Evolutionary conservation across 2,329 filamentous ascomycete genomes (phyloP), one percentile per base, ranked within the genome.

Genomic region (Sarocladium brachiariae): DNA sequence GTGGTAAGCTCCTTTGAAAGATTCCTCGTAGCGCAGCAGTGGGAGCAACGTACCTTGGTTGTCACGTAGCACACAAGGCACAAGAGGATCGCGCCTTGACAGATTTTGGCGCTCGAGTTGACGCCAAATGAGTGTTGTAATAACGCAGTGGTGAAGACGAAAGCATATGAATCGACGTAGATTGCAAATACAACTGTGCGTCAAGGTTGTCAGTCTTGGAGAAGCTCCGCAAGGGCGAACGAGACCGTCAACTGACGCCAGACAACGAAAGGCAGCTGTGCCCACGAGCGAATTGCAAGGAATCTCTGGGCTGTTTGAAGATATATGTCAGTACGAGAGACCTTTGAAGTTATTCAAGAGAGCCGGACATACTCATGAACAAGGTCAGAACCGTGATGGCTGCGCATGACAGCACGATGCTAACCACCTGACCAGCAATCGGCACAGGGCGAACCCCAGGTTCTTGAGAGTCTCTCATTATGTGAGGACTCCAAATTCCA

Each of bases 31-130:
- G 33, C 14, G 7, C 33, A 35, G n/a, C 8, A n/a, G 6, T 35
- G 8, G n/a, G 6, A 18, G 8, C 19, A 21, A 19, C 39, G 52
- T 49, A 83, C 76, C 67, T 86, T 85, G 2, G 80, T 82, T 2
- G 77, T 78, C 49, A 84, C 70, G 58, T 85, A 85, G 55, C 76
- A 84, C 5, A 74, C 65, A 2, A 85, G 68, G 59, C 81, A 85
- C 1, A 84, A 66, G 5, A 84, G 55, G 35, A 84, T 80, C 6
- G 79, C 78, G 5, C 74, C 72, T 39, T 78, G 73, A 59, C 81
- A 86, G 4, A 78, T 68, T 2, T 61, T 58, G 3, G 66, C 56
- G 19, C 70, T 77, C 14, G 67, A 70, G 54, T 81, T 77, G 48
- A 84, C 68, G 1, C 78, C 78, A 51, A 81, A 70, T 1, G 78